phyloP scores from a whole-genome alignment of 2,329 filamentous ascomycete genomes.

The Penicillium sp. region DNA sequence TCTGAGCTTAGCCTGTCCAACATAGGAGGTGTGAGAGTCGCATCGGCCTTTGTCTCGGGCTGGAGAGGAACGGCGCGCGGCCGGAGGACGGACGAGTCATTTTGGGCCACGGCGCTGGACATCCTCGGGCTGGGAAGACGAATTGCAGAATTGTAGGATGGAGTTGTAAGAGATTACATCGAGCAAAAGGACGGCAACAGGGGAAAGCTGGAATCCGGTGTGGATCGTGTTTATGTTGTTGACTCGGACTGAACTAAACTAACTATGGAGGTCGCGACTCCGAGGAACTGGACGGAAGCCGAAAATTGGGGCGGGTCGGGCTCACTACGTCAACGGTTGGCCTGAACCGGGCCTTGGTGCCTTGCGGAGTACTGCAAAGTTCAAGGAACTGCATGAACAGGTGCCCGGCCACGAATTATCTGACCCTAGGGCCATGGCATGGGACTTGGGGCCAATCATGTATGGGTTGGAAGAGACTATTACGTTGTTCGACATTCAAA shows the following conservation, averaged over 20 bases:
- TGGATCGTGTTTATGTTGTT: background rate
- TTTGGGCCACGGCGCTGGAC: constrained; percentile 32
- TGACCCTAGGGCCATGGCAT: background rate
- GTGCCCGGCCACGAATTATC: background rate
- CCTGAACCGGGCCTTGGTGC: constrained; percentile 5
- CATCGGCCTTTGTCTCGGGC: constrained; percentile 24
- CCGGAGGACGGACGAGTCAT: constrained; percentile 32
- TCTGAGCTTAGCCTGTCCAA: constrained; percentile 34
- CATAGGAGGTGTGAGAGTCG: constrained; percentile 22
- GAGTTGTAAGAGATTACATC: constrained; percentile 20
- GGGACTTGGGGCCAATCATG: background rate
- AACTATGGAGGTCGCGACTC: background rate
- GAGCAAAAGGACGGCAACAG: background rate
- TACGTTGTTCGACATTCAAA: background rate
- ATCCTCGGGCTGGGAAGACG: constrained; percentile 23
- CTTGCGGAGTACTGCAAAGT: background rate
- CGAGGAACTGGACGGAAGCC: constrained; percentile 3
- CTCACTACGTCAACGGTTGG: constrained; percentile 21
- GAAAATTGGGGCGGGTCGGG: constrained; percentile 8
- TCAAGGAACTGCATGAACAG: background rate
- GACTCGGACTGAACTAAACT: background rate
- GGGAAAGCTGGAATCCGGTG: background rate
- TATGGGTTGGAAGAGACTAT: background rate
- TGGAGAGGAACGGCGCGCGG: constrained; percentile 35
- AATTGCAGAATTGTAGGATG: constrained; percentile 6